Evolutionary conservation across 495 filamentous ascomycete species (phyloP), one percentile per base, ranked within the genome.

Genomic region (Penicillium paxilli): DNA sequence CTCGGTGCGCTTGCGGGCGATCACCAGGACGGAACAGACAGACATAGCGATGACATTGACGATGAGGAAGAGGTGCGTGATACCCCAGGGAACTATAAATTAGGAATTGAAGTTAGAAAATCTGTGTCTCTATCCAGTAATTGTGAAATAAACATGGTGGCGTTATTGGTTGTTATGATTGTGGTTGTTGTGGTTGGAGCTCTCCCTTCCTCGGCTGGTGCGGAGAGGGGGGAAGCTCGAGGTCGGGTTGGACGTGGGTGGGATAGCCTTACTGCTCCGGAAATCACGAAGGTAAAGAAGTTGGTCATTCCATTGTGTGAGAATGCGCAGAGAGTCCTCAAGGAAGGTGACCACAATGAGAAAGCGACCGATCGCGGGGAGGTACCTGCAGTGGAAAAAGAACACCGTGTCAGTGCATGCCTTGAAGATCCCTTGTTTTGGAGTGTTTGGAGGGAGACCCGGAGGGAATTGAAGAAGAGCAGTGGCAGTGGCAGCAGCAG

Each of bases 281-380:
- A 95, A 97, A 63, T 96, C 90, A 67, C 88, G 86, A 42, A 98
- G 86, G 66, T 97, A 98, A 23, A 88, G 73, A 26, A 98, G 84
- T 80, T 98, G 94, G 72, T 98, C 94, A 69, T 66, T 86, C 94
- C 94, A 98, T 87, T 98, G 94, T 57, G 95, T 98, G 65, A 98
- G 79, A 68, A 98, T 98, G 70, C 94, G 84, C 35, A 98, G 76
- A 26, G 92, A 90, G 77, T 98, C 94, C 75, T 98, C 94, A 54
- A 98, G 81, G 78, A 98, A 98, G 57, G 94, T 98, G 51, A 97
- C 94, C 24, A 98, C 94, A 61, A 98, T 98, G 60, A 98, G 77
- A 74, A 98, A 98, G 40, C 94, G 89, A 33, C 94, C 94, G 73
- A 98, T 92, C 51, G 90, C 91, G 25, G 94, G 94, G 16, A 98